Evolutionary conservation across 805 yeast genomes (phyloP), one percentile per base, ranked within the genome.

Genomic region (Candida berthetii): DNA sequence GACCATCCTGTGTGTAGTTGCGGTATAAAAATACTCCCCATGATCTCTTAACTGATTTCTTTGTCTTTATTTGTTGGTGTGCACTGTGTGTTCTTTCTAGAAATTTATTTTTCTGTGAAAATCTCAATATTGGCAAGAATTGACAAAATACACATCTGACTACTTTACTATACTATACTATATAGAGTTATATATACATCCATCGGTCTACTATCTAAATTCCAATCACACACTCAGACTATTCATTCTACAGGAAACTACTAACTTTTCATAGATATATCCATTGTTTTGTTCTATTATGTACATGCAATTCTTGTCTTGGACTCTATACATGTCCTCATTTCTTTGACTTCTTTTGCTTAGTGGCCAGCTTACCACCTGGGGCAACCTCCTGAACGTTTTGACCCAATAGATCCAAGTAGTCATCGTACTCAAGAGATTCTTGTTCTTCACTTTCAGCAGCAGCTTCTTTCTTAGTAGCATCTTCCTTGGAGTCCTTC

Each of bases 21-120:
- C 1, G 95, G 93, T 40, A 88, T 66, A 52, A 87, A 85, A 1
- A 85, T 81, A 44, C 90, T 82, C 4, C 91, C 90, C 95, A 85
- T 85, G 14, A 16, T 9, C n/a, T n/a, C n/a, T n/a, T n/a, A n/a
- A n/a, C n/a, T n/a, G n/a, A n/a, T n/a, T n/a, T n/a, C n/a, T n/a
- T n/a, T n/a, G n/a, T n/a, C n/a, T n/a, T n/a, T n/a, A n/a, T n/a
- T n/a, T n/a, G n/a, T n/a, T n/a, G n/a, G n/a, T n/a, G n/a, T n/a
- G n/a, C n/a, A n/a, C n/a, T n/a, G n/a, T n/a, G n/a, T n/a, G n/a
- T n/a, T n/a, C n/a, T n/a, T n/a, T n/a, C n/a, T n/a, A n/a, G n/a
- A n/a, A n/a, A n/a, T n/a, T n/a, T n/a, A n/a, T n/a, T n/a, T n/a
- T n/a, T n/a, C n/a, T n/a, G n/a, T n/a, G n/a, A n/a, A n/a, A n/a